These are phyloP conservation scores for Nakazawaea ishiwadae DNA, from an alignment of 805 yeast genomes.

Conservation along the genomic window DNA sequence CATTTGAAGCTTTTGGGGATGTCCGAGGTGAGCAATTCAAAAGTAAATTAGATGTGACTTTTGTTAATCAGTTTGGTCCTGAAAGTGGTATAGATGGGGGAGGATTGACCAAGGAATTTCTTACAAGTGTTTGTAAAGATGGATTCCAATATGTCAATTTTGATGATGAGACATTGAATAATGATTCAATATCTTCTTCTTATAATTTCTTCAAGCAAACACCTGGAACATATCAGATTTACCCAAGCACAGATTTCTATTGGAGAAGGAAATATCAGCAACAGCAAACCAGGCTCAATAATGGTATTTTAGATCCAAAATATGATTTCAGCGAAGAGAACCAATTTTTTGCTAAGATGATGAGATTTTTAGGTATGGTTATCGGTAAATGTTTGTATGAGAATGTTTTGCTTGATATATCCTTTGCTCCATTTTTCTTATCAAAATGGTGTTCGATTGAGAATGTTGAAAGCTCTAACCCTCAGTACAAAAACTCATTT, in stretches of 20 bases:
- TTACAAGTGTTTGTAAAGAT: constrained; percentile 66
- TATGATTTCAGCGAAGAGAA: constrained; percentile 16
- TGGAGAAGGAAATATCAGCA: constrained; percentile 23
- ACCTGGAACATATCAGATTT: constrained; percentile 51
- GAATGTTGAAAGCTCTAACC: constrained; percentile 13
- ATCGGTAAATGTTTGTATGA: constrained; percentile 90
- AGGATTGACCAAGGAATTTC: constrained; percentile 87
- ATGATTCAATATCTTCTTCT: neutral
- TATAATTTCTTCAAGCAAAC: constrained; percentile 37
- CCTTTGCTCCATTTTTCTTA: constrained; percentile 83
- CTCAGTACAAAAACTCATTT: constrained; percentile 52
- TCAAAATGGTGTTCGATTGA: constrained; percentile 53
- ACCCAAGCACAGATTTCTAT: constrained; percentile 59
- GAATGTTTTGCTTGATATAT: constrained; percentile 71
- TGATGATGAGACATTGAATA: constrained; percentile 11
- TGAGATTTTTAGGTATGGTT: constrained; percentile 70
- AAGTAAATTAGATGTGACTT: constrained; percentile 54
- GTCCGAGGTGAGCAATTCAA: constrained; percentile 53
- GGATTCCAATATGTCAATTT: constrained; percentile 45
- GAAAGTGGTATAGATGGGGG: constrained; percentile 98
- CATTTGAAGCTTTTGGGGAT: constrained; percentile 52
- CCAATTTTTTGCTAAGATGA: constrained; percentile 24
- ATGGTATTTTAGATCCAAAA: constrained; percentile 19
- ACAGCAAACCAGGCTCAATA: constrained; percentile 20
- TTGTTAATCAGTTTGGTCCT: constrained; percentile 66